A percentile compares a stretch with the other conserved stretches of the same genome.
phyloP scores from a whole-genome alignment of 2,329 filamentous ascomycete genomes.

The Fusarium lyarnte region DNA sequence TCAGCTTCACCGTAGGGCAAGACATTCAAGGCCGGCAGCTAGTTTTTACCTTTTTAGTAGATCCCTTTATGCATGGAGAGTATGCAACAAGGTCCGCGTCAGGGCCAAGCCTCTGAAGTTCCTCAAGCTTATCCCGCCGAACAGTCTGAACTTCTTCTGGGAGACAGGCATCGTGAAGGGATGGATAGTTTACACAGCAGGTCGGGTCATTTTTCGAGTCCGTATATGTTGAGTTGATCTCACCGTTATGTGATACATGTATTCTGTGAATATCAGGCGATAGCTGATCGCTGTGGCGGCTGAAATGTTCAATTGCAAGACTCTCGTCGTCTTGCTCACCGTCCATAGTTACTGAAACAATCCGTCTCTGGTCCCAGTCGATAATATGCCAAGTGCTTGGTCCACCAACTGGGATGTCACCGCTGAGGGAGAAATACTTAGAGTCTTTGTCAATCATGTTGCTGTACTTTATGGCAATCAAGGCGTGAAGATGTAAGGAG shows the following conservation, averaged over 20 bases:
- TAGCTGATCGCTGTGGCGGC: conserved; percentile 21
- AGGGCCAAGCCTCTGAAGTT: conserved; percentile 42
- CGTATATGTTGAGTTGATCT: conserved; percentile 36
- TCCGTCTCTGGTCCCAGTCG: conserved; percentile 43
- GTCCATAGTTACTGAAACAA: conserved; percentile 45
- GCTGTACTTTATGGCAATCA: not conserved
- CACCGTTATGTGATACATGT: conserved; percentile 34
- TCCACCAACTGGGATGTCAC: conserved; percentile 24
- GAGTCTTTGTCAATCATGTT: not conserved
- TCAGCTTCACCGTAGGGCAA: not conserved
- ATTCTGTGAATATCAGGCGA: conserved; percentile 32
- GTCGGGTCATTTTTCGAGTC: conserved; percentile 42
- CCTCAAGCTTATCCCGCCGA: conserved; percentile 36
- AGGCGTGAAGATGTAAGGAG: not conserved
- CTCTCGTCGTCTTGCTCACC: conserved; percentile 42
- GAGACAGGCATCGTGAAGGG: conserved; percentile 25
- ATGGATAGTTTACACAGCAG: conserved; percentile 42
- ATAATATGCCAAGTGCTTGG: conserved; percentile 43
- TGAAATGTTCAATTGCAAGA: conserved; percentile 39
- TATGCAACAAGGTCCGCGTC: conserved; percentile 39
- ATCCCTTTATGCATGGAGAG: accelerated
- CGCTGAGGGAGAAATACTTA: not conserved
- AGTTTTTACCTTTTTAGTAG: not conserved
- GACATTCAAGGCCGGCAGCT: not conserved
- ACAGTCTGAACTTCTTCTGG: conserved; percentile 34